phyloP scores from a whole-genome alignment of 345 rosid species.

The Corymbia maculata region DNA sequence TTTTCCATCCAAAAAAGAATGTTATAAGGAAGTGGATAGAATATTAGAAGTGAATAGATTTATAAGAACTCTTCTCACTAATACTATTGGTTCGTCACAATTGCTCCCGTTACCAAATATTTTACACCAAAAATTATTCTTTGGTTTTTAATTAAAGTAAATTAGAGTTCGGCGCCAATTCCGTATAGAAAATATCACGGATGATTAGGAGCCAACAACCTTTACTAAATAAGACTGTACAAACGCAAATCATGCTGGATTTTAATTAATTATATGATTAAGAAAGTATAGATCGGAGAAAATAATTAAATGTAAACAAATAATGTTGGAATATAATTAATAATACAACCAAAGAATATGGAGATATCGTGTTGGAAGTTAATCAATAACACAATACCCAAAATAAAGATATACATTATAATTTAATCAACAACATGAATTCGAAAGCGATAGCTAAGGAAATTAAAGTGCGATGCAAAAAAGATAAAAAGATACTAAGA shows the following conservation, averaged over 20 bases:
- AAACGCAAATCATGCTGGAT: too few species aligned
- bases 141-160: background rate
- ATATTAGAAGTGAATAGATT: background rate
- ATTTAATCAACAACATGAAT: too few species aligned
- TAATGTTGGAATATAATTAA: too few species aligned
- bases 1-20: background rate
- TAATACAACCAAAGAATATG: fast-evolving
- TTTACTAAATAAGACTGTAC: background rate
- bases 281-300: background rate
- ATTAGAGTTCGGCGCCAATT: background rate
- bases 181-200: too few species aligned
- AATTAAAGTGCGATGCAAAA: background rate
- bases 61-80: background rate
- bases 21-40: background rate
- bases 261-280: background rate
- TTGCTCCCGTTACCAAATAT: background rate
- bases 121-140: background rate
- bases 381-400: background rate
- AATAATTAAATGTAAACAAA: background rate
- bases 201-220: background rate
- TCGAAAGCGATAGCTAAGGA: background rate
- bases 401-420: fast-evolving
- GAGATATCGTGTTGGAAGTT: fast-evolving
- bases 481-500: too few species aligned
- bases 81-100: background rate